Base-by-base conservation (phyloP, 2,329 filamentous ascomycete genomes). In the Grosmannia penicillata region DNA sequence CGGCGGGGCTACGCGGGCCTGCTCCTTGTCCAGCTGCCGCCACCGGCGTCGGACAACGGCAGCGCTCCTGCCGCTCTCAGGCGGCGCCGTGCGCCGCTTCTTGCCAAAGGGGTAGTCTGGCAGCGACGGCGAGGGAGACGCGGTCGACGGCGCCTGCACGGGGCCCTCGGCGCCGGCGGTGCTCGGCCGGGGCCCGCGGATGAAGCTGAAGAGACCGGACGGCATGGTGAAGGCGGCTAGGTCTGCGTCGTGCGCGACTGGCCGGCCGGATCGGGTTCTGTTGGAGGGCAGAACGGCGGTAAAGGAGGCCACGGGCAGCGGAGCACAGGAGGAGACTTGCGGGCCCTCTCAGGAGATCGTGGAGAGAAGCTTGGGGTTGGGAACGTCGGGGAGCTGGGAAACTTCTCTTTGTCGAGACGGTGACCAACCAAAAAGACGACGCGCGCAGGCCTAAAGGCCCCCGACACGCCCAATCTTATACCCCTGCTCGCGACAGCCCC, bases 151-250 rank as follows among this genome's bases (percentile, higher is more conserved):
- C 1, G 30, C 9, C 3, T 15, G 10, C 4, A n/a, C n/a, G 30
- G n/a, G 8, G 27, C n/a, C 11, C 21, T 33, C 18, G 11, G 3
- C 13, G n/a, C 14, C 6, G 23, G 7, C n/a, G 4, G 19, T 15
- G n/a, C 15, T 24, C 14, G 36, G 8, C 19, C 21, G 29, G 24
- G 34, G 25, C n/a, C 26, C 23, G 22, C 42, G 40, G 21, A 44
- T 40, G 29, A 38, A 40, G 35, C 38, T 25, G 17, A 44, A 36
- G 4, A 44, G 7, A 7, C 28, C 23, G 4, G 37, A 33, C n/a
- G 33, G 19, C 41, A 43, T 43, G 26, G 27, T 21, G 11, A 9
- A 18, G 9, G 36, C 8, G 18, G 25, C 17, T 18, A 31, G 13
- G 19, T 13, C 9, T 19, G 10, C 14, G 32, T n/a, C 8, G 32